A percentile compares a stretch with the other conserved stretches of the same genome.
Conservation (phyloP, 164 flowering plant genomes). For the Hamamelis virginiana region DNA sequence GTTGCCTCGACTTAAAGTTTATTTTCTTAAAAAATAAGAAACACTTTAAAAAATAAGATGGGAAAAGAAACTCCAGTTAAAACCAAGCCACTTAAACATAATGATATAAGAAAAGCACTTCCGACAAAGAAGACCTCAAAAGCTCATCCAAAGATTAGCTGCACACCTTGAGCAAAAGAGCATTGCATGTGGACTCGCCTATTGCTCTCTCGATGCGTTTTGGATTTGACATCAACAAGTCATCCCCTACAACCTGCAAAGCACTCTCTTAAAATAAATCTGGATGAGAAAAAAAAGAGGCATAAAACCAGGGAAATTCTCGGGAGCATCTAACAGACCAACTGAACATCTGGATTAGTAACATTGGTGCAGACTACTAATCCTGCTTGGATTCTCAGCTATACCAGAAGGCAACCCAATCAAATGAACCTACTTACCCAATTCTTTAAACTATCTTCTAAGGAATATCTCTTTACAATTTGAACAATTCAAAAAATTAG, state of each 20-base stretch:
- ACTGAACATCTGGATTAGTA: neutral
- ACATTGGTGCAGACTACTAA: neutral
- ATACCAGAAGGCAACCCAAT: neutral
- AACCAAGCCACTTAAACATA: neutral
- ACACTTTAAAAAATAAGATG: neutral
- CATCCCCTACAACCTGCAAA: conserved; percentile 92
- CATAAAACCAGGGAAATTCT: neutral
- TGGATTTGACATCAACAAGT: conserved; percentile 79
- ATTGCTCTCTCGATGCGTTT: conserved; percentile 83
- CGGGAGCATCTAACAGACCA: neutral
- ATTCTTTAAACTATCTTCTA: neutral
- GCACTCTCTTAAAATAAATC: neutral
- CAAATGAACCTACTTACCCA: neutral
- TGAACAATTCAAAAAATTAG: neutral
- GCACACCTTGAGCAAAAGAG: conserved; percentile 87
- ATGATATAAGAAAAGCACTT: neutral
- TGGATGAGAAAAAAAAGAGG: neutral
- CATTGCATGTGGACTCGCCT: conserved; percentile 76
- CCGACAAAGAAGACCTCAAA: neutral
- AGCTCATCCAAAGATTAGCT: neutral
- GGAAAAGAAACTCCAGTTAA: neutral
- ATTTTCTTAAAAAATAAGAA: neutral
- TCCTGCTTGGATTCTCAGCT: conserved; percentile 4
- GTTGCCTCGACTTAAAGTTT: neutral
- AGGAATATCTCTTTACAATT: neutral